These are phyloP conservation scores for Iberis amara DNA, from an alignment of 441 rosid genomes.

Conservation along the genomic window DNA sequence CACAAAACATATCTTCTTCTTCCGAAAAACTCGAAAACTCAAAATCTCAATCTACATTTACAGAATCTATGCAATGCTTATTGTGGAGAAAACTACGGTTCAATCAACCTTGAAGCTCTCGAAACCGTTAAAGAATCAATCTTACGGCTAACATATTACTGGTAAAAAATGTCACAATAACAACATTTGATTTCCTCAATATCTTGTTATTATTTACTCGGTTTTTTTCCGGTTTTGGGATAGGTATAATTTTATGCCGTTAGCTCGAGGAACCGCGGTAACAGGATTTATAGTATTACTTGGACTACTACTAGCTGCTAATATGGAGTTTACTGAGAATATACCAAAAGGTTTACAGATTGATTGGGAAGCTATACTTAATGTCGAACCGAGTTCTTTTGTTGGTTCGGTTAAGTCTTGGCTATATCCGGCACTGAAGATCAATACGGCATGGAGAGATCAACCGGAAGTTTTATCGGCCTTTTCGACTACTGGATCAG, in stretches of 20 bases:
- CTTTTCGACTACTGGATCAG: slow-evolving; percentile 71
- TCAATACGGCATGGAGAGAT: slow-evolving; percentile 78
- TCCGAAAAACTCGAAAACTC: slow-evolving; percentile 1
- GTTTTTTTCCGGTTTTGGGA: slow-evolving; percentile 7
- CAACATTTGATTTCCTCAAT: slow-evolving; percentile 10
- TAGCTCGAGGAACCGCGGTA: slow-evolving; percentile 86
- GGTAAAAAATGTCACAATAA: slow-evolving; percentile 41
- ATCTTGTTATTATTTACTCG: slow-evolving; percentile 1
- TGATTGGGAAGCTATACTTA: slow-evolving; percentile 96
- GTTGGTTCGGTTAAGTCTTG: slow-evolving; percentile 63
- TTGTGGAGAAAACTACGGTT: slow-evolving; percentile 72
- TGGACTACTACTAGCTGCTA: slow-evolving; percentile 85
- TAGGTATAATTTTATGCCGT: slow-evolving; percentile 99
- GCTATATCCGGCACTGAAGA: slow-evolving; percentile 70
- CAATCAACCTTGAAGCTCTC: slow-evolving; percentile 54
- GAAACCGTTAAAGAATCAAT: slow-evolving; percentile 72
- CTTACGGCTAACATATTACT: slow-evolving; percentile 90
- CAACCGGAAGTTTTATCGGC: slow-evolving; percentile 73
- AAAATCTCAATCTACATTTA: slow-evolving; percentile 19
- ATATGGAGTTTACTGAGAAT: slow-evolving; percentile 73
- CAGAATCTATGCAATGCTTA: slow-evolving; percentile 85
- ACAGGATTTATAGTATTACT: slow-evolving; percentile 80
- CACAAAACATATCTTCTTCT: neutral
- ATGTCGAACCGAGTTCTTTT: slow-evolving; percentile 52
- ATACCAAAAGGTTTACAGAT: slow-evolving; percentile 77